Base-by-base conservation (phyloP, 2,329 filamentous ascomycete species). In the Cyphellophora attinorum region DNA sequence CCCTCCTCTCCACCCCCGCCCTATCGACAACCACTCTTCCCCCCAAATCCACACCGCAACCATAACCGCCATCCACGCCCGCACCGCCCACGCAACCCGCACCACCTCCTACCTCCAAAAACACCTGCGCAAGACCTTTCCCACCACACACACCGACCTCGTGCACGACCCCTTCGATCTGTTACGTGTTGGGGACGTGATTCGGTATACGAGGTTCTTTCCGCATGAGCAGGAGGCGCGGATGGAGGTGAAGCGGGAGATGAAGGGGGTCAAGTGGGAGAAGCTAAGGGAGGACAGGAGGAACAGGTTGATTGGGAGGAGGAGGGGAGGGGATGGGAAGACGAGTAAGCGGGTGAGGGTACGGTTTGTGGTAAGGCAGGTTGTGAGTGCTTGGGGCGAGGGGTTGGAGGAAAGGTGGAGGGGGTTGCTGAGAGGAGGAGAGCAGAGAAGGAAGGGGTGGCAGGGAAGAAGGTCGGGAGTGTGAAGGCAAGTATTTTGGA, bases 131-230 rank as follows among this genome's bases (percentile, higher is more conserved):
- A 48, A 48, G 33, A 27, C 46, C 41, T 48, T 43, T 35, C 42
- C 33, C 17, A 38, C 37, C 14, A 16, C 31, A 11, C 23, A 33
- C 16, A 43, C 41, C 35, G 30, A 37, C 13, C 37, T 47, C 21
- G 45, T 45, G 12, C 47, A 49, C 40, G 47, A 49, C 27, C 39
- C 42, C 6, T 30, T 40, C 13, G 31, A 39, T 19, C 39, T 45
- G 11, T 33, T 47, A 11, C 38, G 34, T 31, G 45, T 45, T 12
- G 47, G 47, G n/a, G 47, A 49, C 30, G 42, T 49, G 8, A 32
- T 47, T 18, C 37, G 38, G 13, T 42, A 38, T 37, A 41, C 38
- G 5, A 21, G 23, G 5, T 48, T 45, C 33, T 38, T 41, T 4
- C 37, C 40, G 10, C 25, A 27, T 11, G 33, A 41, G 31, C 33